phyloP scores from a whole-genome alignment of 2,329 filamentous ascomycete species.

The Fonsecaea erecta region DNA sequence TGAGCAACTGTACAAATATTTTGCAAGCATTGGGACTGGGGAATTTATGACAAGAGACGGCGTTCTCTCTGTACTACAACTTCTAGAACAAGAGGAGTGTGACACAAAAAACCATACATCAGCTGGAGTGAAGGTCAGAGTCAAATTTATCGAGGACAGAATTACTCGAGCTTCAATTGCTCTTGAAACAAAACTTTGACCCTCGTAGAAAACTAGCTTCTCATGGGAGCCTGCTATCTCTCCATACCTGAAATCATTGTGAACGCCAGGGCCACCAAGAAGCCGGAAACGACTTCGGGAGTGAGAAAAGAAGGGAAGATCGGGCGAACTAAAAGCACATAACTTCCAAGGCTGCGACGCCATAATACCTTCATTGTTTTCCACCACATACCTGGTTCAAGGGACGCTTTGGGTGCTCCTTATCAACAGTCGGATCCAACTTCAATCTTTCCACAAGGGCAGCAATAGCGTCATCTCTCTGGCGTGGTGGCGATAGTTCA shows the following conservation, averaged over 20 bases:
- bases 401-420: constrained; percentile 12
- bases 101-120: background rate
- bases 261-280: background rate
- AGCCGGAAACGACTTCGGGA: background rate
- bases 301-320: background rate
- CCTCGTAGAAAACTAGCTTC: background rate
- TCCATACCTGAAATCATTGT: background rate
- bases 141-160: background rate
- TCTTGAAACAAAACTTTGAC: background rate
- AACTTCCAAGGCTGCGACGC: background rate
- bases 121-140: background rate
- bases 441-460: constrained; percentile 19
- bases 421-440: constrained; percentile 16
- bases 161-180: background rate
- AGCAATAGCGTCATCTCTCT: constrained; percentile 13
- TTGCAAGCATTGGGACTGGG: background rate
- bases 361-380: background rate
- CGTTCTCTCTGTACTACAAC: constrained; percentile 16
- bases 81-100: background rate
- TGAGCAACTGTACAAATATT: constrained; percentile 51
- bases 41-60: constrained; percentile 10
- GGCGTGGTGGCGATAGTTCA: constrained; percentile 15
- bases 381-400: background rate
- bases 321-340: background rate
- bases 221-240: background rate